Conservation (phyloP, 108 stramenopile species). For the Discostella pseudostelligera region DNA sequence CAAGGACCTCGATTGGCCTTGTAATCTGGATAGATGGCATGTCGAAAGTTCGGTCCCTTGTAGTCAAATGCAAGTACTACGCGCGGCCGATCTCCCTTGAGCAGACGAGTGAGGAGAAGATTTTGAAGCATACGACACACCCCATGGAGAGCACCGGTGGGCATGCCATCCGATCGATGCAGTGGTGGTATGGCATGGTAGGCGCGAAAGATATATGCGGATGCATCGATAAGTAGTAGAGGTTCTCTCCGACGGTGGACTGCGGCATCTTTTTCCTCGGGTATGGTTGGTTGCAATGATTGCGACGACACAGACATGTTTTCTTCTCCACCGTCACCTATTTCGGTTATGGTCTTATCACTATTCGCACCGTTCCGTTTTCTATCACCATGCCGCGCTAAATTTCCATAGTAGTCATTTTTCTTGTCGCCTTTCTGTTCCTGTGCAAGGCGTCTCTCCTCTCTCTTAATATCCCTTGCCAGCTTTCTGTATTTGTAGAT, state of each 20-base stretch:
- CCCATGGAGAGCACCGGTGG: conserved; percentile 81
- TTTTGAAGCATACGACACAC: conserved; percentile 88
- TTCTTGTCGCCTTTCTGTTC: conserved; percentile 34
- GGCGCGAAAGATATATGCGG: conserved; percentile 84
- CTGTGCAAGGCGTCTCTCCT: conserved; percentile 46
- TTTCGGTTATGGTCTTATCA: conserved; percentile 1
- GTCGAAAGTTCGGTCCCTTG: conserved; percentile 64
- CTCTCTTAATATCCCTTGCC: conserved; percentile 45
- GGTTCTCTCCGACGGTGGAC: conserved; percentile 40
- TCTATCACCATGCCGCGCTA: conserved; percentile 21
- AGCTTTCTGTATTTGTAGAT: conserved; percentile 43
- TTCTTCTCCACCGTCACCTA: conserved; percentile 5
- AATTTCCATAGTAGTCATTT: conserved; percentile 49
- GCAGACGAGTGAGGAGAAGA: conserved; percentile 56
- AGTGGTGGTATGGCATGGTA: conserved; percentile 86
- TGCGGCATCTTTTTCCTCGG: not conserved
- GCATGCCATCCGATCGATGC: conserved; percentile 82
- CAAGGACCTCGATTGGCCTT: conserved; percentile 78
- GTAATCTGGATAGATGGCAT: conserved; percentile 77
- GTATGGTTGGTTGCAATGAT: not conserved
- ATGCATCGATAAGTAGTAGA: conserved; percentile 80
- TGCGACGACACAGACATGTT: conserved; percentile 1
- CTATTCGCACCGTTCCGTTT: conserved; percentile 11
- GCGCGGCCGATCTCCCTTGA: conserved; percentile 67
- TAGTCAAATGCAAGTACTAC: conserved; percentile 83